Conservation (phyloP, 2,329 filamentous ascomycete species). For the Colletotrichum graminicola region DNA sequence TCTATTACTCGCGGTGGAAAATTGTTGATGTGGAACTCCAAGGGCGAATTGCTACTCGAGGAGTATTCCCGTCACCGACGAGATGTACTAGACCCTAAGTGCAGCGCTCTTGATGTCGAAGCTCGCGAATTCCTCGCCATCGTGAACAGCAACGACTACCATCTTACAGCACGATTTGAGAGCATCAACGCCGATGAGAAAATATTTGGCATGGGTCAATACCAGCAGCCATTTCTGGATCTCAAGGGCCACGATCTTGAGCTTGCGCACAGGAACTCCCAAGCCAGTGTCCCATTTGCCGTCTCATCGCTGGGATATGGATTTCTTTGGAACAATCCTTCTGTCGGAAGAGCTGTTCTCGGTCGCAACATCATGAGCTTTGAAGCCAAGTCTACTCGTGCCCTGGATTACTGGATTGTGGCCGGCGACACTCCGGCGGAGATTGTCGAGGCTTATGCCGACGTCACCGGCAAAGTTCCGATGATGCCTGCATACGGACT, state of each 20-base stretch:
- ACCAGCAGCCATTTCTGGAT: slow-evolving; percentile 70
- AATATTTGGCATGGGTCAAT: slow-evolving; percentile 75
- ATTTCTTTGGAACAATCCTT: slow-evolving; percentile 73
- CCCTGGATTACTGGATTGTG: slow-evolving; percentile 72
- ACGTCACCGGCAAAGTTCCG: slow-evolving; percentile 67
- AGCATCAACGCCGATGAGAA: slow-evolving; percentile 64
- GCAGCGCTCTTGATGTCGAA: slow-evolving; percentile 65
- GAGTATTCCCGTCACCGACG: slow-evolving; percentile 49
- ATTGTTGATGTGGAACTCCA: slow-evolving; percentile 46
- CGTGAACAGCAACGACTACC: slow-evolving; percentile 60
- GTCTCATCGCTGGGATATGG: slow-evolving; percentile 70
- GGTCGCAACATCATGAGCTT: slow-evolving; percentile 71
- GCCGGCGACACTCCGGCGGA: slow-evolving; percentile 64
- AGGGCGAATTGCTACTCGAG: slow-evolving; percentile 48
- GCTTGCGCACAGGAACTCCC: slow-evolving; percentile 72
- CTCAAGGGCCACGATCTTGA: slow-evolving; percentile 71
- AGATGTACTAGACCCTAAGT: slow-evolving; percentile 62
- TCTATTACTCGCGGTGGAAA: slow-evolving; percentile 48
- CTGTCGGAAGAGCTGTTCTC: slow-evolving; percentile 68
- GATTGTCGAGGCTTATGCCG: slow-evolving; percentile 66
- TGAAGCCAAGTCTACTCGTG: slow-evolving; percentile 66
- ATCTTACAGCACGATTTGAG: slow-evolving; percentile 68
- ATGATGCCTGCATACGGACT: slow-evolving; percentile 76
- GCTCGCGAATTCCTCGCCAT: slow-evolving; percentile 68
- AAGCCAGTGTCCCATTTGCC: slow-evolving; percentile 71